Evolutionary conservation across 805 yeast genomes (phyloP).

Genomic region (Jamesozyma jinghongensis): DNA sequence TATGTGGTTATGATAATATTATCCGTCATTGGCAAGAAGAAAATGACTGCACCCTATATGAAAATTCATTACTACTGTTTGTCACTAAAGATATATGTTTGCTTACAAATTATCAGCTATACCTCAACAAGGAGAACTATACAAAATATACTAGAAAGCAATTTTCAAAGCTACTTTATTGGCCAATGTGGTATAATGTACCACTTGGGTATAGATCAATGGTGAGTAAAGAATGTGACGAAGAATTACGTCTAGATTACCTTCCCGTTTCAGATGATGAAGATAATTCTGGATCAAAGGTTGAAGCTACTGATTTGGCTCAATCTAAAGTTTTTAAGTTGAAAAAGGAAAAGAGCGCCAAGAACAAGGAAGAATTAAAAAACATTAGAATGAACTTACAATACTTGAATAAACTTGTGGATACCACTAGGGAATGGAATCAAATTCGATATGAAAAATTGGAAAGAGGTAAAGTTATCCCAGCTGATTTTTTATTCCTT

Average conservation of each 20-base stretch:
- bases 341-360: slow-evolving; percentile 16
- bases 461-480: slow-evolving; percentile 3
- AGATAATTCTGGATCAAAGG: slow-evolving; percentile 6
- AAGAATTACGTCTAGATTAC: slow-evolving; percentile 11
- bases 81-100: slow-evolving; percentile 35
- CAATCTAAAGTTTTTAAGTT: slow-evolving; percentile 26
- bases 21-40: slow-evolving; percentile 23
- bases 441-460: slow-evolving; percentile 7
- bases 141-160: slow-evolving; percentile 48
- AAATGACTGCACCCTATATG: slow-evolving; percentile 29
- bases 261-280: slow-evolving; percentile 15
- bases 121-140: slow-evolving; percentile 48
- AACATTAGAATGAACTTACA: slow-evolving; percentile 16
- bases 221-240: slow-evolving; percentile 14
- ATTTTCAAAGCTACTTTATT: slow-evolving; percentile 47
- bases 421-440: slow-evolving; percentile 15
- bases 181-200: slow-evolving; percentile 67
- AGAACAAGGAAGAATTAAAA: slow-evolving; percentile 15
- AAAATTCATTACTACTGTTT: slow-evolving; percentile 38
- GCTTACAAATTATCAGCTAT: slow-evolving; percentile 50
- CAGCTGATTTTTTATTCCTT: slow-evolving; percentile 19
- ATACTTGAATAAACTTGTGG: slow-evolving; percentile 12
- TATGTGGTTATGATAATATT: slow-evolving; percentile 39
- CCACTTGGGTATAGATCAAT: slow-evolving; percentile 32
- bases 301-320: slow-evolving; percentile 13